Evolutionary conservation across 108 stramenopile genomes (phyloP).

Genomic region (Epithemia pelagica): DNA sequence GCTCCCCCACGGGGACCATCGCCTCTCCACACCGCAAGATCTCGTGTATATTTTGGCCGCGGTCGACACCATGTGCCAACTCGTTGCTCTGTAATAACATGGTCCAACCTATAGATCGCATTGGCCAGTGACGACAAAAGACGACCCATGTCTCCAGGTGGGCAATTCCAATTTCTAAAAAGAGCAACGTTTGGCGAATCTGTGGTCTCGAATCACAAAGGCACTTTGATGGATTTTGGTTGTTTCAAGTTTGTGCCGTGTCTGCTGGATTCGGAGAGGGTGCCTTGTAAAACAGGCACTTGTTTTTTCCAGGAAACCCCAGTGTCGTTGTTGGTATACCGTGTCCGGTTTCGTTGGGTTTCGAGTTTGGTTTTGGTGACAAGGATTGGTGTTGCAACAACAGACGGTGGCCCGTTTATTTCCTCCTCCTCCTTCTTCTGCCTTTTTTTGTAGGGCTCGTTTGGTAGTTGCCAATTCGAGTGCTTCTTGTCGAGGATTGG

Average conservation of each 20-base stretch:
- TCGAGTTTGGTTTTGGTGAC: neutral
- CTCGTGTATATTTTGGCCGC: conserved; percentile 4
- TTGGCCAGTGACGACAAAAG: too few relatives aligned
- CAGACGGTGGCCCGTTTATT: conserved; percentile 22
- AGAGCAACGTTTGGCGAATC: too few relatives aligned
- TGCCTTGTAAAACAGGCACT: neutral
- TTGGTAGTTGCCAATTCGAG: neutral
- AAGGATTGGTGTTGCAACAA: neutral
- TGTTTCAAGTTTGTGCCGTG: too few relatives aligned
- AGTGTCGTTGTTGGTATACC: neutral
- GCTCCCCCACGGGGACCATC: conserved; percentile 31
- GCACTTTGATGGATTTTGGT: too few relatives aligned
- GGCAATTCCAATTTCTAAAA: too few relatives aligned
- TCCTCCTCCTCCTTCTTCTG: too few relatives aligned
- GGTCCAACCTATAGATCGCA: too few relatives aligned
- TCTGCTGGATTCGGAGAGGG: too few relatives aligned
- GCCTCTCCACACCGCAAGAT: conserved; percentile 24
- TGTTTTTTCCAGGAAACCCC: neutral
- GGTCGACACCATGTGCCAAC: neutral
- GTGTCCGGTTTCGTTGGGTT: neutral
- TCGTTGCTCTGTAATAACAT: too few relatives aligned
- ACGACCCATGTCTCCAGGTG: too few relatives aligned
- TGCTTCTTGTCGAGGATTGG: neutral
- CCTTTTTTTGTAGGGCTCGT: too few relatives aligned
- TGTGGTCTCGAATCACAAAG: too few relatives aligned